Percentiles rank a stretch among this genome's conserved stretches.
phyloP scores from a whole-genome alignment of 345 rosid genomes.

The Populus simonii region DNA sequence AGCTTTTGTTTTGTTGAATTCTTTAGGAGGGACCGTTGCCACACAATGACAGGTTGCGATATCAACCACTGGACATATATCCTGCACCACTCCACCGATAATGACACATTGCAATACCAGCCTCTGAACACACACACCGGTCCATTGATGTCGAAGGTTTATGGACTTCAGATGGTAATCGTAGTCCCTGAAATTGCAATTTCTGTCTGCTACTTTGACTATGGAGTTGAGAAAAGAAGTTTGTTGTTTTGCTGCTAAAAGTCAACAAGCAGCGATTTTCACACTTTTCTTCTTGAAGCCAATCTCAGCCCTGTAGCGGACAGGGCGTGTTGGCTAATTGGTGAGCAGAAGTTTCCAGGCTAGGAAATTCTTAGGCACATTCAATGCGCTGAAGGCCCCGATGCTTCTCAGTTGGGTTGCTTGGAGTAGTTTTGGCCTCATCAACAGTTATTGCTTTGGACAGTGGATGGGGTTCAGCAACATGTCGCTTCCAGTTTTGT shows the following conservation, averaged over 20 bases:
- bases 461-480: neutral
- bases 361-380: neutral
- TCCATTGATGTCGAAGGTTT: neutral
- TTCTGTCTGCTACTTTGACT: neutral
- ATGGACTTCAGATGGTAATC: neutral
- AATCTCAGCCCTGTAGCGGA: neutral
- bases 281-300: neutral
- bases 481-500: neutral
- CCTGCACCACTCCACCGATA: constrained; percentile 80
- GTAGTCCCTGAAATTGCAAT: neutral
- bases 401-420: neutral
- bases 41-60: constrained; percentile 57
- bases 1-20: constrained; percentile 14
- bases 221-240: neutral
- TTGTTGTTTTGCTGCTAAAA: neutral
- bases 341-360: neutral
- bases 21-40: constrained; percentile 71
- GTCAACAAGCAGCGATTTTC: neutral
- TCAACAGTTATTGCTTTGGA: neutral
- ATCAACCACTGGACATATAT: constrained; percentile 70
- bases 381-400: neutral
- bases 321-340: neutral
- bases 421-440: neutral
- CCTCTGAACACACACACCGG: neutral
- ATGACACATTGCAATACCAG: constrained; percentile 9